Base-by-base conservation (phyloP, 1,139 yeast species). In the Yamadazyma taylorii region DNA sequence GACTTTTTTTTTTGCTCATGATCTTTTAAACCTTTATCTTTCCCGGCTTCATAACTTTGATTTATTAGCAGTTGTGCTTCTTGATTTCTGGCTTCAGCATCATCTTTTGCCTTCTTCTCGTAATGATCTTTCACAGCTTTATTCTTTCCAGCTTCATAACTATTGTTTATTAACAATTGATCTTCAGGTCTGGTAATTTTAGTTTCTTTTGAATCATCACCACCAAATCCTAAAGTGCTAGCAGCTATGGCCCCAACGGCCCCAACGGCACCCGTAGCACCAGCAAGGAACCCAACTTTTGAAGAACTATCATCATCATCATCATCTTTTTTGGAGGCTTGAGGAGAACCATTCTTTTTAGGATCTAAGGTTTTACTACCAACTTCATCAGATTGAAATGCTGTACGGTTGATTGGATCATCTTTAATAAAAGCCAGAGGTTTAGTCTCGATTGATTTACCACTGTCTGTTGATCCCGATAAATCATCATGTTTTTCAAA, bases 61-160 rank as follows among this genome's bases (percentile, higher is more conserved):
- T n/a, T n/a, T n/a, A n/a, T n/a, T n/a, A n/a, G n/a, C n/a, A n/a
- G n/a, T n/a, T n/a, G n/a, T n/a, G n/a, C 8, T 41, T 17, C 13
- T 34, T 30, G 17, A 6, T 17, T 11, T 13, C 21, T 5, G n/a
- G 33, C 19, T 8, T 26, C 29, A 26, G 17, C 16, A 12, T 9
- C 16, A n/a, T 30, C 28, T 24, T 36, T 32, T 13, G 35, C 19
- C 12, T 15, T 6, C 4, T 15, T 9, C 12, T 30, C 33, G 25
- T 27, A 35, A 30, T 39, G 37, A 9, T 47, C 50, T 19, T 44
- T 37, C 7, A 32, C 30, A 17, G 48, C 50, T 22, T 41, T 37
- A 11, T 34, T 31, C 14, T 36, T 40, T 21, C 58, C 59, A 15
- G 52, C 51, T 30, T 50, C 53, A 35, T 55, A 50, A 12, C 58